Evolutionary conservation across 305 asterid species (phyloP).

Genomic region (Galium porrigens): DNA sequence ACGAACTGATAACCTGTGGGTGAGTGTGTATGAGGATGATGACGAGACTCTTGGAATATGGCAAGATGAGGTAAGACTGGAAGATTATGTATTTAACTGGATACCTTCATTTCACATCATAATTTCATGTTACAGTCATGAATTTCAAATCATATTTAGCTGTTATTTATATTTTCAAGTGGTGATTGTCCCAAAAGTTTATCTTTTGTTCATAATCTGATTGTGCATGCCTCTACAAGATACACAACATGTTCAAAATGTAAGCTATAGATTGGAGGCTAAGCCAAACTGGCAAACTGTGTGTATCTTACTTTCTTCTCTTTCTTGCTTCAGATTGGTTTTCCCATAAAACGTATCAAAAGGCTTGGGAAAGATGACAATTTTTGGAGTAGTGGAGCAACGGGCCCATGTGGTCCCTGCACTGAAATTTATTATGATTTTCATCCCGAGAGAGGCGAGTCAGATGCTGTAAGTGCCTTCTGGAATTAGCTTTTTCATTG

Average conservation of each 20-base stretch:
- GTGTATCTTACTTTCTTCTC: slow-evolving; percentile 7
- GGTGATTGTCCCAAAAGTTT: neutral
- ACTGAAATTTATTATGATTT: slow-evolving; percentile 86
- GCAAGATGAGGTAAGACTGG: slow-evolving; percentile 57
- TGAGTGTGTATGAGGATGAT: slow-evolving; percentile 71
- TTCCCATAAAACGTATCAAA: slow-evolving; percentile 58
- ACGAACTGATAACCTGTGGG: slow-evolving; percentile 69
- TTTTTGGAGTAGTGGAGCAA: slow-evolving; percentile 90
- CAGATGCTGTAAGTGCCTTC: slow-evolving; percentile 25
- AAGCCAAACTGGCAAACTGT: neutral
- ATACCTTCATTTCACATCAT: neutral
- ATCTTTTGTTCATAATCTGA: neutral
- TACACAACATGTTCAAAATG: neutral
- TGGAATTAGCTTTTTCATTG: neutral
- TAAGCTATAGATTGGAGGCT: neutral
- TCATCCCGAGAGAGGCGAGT: slow-evolving; percentile 64
- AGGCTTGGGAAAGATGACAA: slow-evolving; percentile 88
- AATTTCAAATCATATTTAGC: neutral
- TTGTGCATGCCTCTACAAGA: neutral
- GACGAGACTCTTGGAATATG: slow-evolving; percentile 72
- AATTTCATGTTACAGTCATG: neutral
- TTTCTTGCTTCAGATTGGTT: slow-evolving; percentile 48
- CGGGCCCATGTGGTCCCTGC: slow-evolving; percentile 98
- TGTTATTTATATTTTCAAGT: neutral
- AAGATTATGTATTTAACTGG: neutral